These are phyloP conservation scores for Plasmodium malariae DNA, from an alignment of 169 alveolate genomes.

Conservation along the genomic window DNA sequence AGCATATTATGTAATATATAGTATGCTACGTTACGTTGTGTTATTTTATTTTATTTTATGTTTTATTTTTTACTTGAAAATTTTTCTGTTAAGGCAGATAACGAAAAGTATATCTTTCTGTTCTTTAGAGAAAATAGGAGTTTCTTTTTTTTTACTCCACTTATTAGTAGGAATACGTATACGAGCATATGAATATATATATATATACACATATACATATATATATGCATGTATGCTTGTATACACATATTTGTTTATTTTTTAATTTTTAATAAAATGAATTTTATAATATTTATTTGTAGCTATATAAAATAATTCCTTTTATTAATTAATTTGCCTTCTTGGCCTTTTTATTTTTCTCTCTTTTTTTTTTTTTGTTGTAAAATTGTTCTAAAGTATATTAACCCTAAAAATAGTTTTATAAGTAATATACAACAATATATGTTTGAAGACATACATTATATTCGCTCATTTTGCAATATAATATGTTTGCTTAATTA, in stretches of 20 bases:
- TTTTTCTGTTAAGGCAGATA: neutral
- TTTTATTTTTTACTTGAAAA: neutral
- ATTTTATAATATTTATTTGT: neutral
- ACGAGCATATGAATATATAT: neutral
- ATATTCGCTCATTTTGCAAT: neutral
- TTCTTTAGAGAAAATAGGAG: neutral
- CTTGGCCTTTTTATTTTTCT: too few species aligned
- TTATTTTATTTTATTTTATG: too few species aligned
- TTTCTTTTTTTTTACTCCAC: neutral
- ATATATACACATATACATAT: slow-evolving; percentile 4
- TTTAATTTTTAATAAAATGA: neutral
- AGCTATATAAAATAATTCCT: neutral
- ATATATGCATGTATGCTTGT: neutral
- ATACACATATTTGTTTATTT: neutral
- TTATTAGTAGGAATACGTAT: too few species aligned
- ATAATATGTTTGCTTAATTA: too few species aligned
- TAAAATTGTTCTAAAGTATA: neutral
- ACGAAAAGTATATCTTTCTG: neutral
- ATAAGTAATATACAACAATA: neutral
- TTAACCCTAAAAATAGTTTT: neutral
- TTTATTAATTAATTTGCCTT: too few species aligned
- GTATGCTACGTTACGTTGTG: too few species aligned
- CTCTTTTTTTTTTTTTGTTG: neutral
- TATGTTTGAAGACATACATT: slow-evolving; percentile 19
- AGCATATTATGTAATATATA: too few species aligned